Base-by-base conservation (phyloP, 495 filamentous ascomycete species). In the Aspergillus campestris region DNA sequence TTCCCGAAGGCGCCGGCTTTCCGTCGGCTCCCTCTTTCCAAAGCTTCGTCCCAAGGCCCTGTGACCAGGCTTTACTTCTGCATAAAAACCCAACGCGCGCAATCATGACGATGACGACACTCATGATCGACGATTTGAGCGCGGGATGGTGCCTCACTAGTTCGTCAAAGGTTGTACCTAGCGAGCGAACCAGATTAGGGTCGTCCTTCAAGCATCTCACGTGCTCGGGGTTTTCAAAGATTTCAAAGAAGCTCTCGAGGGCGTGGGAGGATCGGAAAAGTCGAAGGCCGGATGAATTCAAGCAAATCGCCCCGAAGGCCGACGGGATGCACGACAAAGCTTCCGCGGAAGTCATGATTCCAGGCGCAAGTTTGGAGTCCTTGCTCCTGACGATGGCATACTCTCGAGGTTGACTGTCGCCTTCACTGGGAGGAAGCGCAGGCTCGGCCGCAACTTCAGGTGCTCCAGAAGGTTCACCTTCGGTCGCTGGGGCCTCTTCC, bases 121-220 rank as follows among this genome's bases (percentile, higher is more conserved):
- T 78, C 66, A 94, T 80, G 45, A 97, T 88, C 9, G 78, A 77
- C 27, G 78, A 71, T 45, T 89, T 88, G 37, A 99, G 69, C 8
- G 73, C 72, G 0, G 92, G 94, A 59, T 99, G 94, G 57, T 99
- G 92, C 13, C 92, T 82, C 28, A 91, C 83, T 45, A 99, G 73
- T 58, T 99, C 92, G 59, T 99, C 94, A 58, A 99, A 94, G 9
- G 84, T 84, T 6, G 74, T 78, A 14, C 94, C 92, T 34, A 97
- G 70, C 0, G 61, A 62, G 31, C 69, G 67, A 35, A 71, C 61
- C 32, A 73, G 49, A 34, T 74, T 73, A 6, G 77, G 70, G 44
- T 95, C 90, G 32, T 74, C 65, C 38, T 81, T 77, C 74, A 97
- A 72, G 49, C 78, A 81, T 52, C 86, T 89, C 36, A 97, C 81